Percentiles rank a stretch among this genome's conserved stretches.
Conservation (phyloP, 495 filamentous ascomycete genomes). For the Aspergillus asperescens region DNA sequence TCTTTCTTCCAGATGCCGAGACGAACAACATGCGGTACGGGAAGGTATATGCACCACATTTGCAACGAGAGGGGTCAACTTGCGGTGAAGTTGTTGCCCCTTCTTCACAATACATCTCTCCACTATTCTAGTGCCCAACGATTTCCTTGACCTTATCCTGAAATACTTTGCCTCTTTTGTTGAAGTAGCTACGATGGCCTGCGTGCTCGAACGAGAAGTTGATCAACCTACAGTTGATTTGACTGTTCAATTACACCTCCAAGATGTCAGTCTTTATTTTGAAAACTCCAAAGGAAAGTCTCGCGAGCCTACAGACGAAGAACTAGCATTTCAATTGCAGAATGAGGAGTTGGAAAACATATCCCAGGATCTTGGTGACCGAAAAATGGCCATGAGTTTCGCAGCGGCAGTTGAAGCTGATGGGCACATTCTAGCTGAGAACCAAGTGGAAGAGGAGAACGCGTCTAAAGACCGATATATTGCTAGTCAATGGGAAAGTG, state of each 20-base stretch:
- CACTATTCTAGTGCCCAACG: no score
- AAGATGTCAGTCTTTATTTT: constrained; percentile 10
- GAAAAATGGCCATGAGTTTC: constrained; percentile 9
- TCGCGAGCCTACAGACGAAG: constrained; percentile 11
- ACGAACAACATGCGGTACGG: no score
- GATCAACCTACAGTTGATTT: constrained; percentile 3
- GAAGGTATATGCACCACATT: no score
- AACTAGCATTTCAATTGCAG: constrained; percentile 11
- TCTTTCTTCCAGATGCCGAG: no score
- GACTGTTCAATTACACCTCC: constrained; percentile 3
- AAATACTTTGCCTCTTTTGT: no score
- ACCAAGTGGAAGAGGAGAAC: constrained; percentile 1
- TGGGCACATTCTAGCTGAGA: constrained; percentile 3
- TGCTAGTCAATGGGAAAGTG: constrained; percentile 1
- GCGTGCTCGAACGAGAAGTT: neutral
- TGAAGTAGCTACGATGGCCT: no score
- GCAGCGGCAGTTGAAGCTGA: constrained; percentile 8
- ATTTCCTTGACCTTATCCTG: no score
- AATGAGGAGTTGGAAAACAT: constrained; percentile 7
- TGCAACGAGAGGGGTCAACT: no score
- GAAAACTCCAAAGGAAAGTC: constrained; percentile 11
- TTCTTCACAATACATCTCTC: no score
- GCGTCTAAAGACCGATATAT: constrained; percentile 2
- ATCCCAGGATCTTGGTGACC: neutral
- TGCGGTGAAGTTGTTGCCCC: no score